Conservation (phyloP, 345 rosid genomes). For the Ceriops decandra region DNA sequence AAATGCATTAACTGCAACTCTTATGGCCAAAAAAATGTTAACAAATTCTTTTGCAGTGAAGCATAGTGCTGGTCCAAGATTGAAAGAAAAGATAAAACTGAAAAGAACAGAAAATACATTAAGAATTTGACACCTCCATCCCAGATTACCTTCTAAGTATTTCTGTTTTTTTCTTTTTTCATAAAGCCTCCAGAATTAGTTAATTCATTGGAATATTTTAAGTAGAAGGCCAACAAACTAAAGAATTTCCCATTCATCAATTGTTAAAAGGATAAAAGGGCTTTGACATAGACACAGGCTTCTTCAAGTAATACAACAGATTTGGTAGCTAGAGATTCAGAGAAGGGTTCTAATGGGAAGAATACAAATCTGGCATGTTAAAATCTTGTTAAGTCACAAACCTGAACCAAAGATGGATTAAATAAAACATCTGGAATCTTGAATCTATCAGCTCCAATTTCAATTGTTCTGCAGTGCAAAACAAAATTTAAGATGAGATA, state of each 20-base stretch:
- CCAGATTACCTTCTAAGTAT: too few species aligned
- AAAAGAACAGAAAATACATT: too few species aligned
- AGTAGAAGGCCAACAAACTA: too few species aligned
- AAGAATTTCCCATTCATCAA: too few species aligned
- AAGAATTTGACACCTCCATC: neutral
- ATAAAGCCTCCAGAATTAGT: too few species aligned
- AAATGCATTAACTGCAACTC: neutral
- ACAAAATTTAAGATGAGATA: slow-evolving; percentile 6
- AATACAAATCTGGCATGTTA: neutral
- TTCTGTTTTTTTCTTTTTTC: too few species aligned
- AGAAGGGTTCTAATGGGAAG: too few species aligned
- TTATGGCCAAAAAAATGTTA: neutral
- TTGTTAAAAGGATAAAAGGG: too few species aligned
- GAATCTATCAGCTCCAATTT: slow-evolving; percentile 96
- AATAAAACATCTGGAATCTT: slow-evolving; percentile 95
- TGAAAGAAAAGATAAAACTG: neutral
- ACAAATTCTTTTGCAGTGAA: neutral
- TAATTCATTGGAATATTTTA: too few species aligned
- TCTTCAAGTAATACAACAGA: too few species aligned
- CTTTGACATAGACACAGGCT: too few species aligned
- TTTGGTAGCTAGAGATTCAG: too few species aligned
- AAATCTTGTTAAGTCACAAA: slow-evolving; percentile 24
- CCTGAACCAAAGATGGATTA: slow-evolving; percentile 86
- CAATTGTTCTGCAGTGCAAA: slow-evolving; percentile 64
- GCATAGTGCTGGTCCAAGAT: neutral